phyloP scores from a whole-genome alignment of 768 basidiomycete species.

The Clavulina sp. region DNA sequence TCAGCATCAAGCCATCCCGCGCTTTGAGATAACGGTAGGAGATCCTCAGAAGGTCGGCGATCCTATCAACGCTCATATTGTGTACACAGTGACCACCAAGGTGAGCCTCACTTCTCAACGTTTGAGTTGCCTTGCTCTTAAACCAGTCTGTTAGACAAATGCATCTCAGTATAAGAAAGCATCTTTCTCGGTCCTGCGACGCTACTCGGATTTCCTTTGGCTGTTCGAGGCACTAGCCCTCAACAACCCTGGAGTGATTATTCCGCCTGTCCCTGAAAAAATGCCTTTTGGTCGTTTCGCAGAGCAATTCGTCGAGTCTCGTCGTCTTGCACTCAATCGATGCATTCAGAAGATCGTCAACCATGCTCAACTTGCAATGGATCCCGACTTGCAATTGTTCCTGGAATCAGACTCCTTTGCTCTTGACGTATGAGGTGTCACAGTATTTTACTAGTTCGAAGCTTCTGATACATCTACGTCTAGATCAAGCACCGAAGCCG shows the following conservation, averaged over 20 bases:
- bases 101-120: conserved; percentile 22
- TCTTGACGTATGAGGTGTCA: conserved; percentile 77
- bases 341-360: conserved; percentile 87
- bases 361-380: conserved; percentile 79
- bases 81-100: conserved; percentile 89
- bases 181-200: conserved; percentile 82
- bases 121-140: conserved; percentile 8
- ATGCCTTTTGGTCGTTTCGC: conserved; percentile 86
- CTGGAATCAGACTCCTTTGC: conserved; percentile 86
- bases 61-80: conserved; percentile 80
- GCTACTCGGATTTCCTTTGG: conserved; percentile 97
- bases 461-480: background rate
- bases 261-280: conserved; percentile 94
- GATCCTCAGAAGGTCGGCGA: conserved; percentile 98
- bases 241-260: conserved; percentile 94
- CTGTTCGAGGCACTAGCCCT: conserved; percentile 69
- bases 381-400: conserved; percentile 76
- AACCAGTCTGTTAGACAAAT: conserved; percentile 40
- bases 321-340: conserved; percentile 67
- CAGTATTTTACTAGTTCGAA: conserved; percentile 18
- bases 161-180: conserved; percentile 71
- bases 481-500: conserved; percentile 81
- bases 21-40: conserved; percentile 80
- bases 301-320: conserved; percentile 75
- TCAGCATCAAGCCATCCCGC: conserved; percentile 21